phyloP scores from a whole-genome alignment of 768 basidiomycete genomes.

The Mycena galericulata region DNA sequence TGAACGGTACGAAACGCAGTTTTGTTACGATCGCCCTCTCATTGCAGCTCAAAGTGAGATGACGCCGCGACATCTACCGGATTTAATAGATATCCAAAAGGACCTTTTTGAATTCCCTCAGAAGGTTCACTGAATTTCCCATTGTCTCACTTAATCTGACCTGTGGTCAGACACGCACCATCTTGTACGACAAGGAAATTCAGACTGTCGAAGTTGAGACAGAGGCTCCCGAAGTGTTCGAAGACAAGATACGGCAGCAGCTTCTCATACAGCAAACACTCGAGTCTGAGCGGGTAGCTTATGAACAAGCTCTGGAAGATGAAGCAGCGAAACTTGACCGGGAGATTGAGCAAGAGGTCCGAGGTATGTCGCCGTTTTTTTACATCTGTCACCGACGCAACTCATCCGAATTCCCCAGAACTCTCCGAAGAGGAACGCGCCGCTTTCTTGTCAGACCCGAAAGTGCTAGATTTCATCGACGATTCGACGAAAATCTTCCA shows the following conservation, averaged over 20 bases:
- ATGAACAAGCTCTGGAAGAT: slow-evolving; percentile 85
- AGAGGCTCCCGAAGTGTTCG: slow-evolving; percentile 61
- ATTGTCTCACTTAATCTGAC: neutral
- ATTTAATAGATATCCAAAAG: slow-evolving; percentile 89
- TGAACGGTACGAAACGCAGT: slow-evolving; percentile 64
- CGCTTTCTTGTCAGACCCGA: slow-evolving; percentile 86
- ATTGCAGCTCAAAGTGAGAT: slow-evolving; percentile 57
- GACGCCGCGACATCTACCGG: slow-evolving; percentile 74
- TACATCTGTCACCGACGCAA: neutral
- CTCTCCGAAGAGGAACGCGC: slow-evolving; percentile 88
- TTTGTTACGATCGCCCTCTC: slow-evolving; percentile 8
- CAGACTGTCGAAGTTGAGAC: slow-evolving; percentile 79
- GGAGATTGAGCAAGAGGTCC: slow-evolving; percentile 88
- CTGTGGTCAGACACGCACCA: slow-evolving; percentile 72
- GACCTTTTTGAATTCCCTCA: slow-evolving; percentile 92
- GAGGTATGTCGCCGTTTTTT: slow-evolving; percentile 59
- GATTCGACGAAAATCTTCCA: slow-evolving; percentile 96
- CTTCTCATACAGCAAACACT: slow-evolving; percentile 74
- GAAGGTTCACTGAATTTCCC: slow-evolving; percentile 61
- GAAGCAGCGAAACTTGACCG: slow-evolving; percentile 87
- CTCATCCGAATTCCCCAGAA: slow-evolving; percentile 57
- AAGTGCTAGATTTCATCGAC: slow-evolving; percentile 95
- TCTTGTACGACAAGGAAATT: slow-evolving; percentile 88
- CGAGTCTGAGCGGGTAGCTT: slow-evolving; percentile 74
- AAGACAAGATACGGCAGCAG: slow-evolving; percentile 82